Base-by-base conservation (phyloP, 441 rosid genomes). In the Erodium trifolium region DNA sequence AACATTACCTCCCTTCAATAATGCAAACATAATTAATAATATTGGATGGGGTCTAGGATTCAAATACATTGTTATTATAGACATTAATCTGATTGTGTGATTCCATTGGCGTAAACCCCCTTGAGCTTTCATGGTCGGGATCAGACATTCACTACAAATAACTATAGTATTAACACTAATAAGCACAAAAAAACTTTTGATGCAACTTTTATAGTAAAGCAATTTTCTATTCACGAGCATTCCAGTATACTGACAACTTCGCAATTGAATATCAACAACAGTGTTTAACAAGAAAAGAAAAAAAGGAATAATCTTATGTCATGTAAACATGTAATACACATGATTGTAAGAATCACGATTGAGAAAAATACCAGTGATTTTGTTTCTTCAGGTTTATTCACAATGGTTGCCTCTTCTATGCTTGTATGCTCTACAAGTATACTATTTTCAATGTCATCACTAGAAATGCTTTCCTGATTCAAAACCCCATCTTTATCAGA, bases 361-460 rank as follows among this genome's bases (percentile, higher is more conserved):
- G 14, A 74, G 66, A 67, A 66, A 55, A 67, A 19, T 85, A 91
- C 93, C 96, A 83, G 74, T 70, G 86, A 80, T 76, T 80, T 83
- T 16, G 80, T 78, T 72, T 82, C 80, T 49, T 83, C 80, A 35
- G 84, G 80, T 34, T 71, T 77, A 29, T 79, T 65, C 7, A 75
- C 45, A 67, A 60, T 62, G 51, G 62, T 72, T 17, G 80, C 63
- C 29, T 69, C 70, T 51, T 80, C 67, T 29, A 49, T 78, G 67
- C 73, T 81, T 8, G 11, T 68, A 67, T 69, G 71, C 66, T 73
- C 76, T 68, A 66, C 76, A 13, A 70, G 75, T 17, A 73, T 78
- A 67, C 62, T 57, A 16, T 53, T 27, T 63, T 43, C 62, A 41
- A 31, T 59, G 31, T 66, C 75, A 29, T 72, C 74, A 2, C 62